phyloP scores from a whole-genome alignment of 2,329 filamentous ascomycete species.

The Alternaria gansuensis region DNA sequence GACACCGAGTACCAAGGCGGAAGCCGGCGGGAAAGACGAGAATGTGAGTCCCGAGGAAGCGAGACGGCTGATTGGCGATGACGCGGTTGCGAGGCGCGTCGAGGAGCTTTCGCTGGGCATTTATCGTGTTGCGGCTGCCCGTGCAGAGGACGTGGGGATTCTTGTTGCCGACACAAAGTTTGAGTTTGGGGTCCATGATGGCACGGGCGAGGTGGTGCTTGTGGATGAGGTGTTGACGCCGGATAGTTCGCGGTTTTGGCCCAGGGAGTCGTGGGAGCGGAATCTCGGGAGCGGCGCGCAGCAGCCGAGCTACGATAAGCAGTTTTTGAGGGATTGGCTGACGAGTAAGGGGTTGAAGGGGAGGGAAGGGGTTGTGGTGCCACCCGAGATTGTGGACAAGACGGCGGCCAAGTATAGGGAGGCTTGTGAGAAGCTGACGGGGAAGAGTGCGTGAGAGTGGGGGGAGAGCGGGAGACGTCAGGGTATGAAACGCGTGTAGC shows the following conservation, averaged over 20 bases:
- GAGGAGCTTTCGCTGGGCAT: slow-evolving; percentile 71
- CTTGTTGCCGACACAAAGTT: slow-evolving; percentile 83
- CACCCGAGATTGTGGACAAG: slow-evolving; percentile 72
- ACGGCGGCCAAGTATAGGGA: slow-evolving; percentile 79
- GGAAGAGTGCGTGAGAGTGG: slow-evolving; percentile 39
- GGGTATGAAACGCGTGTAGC: not conserved
- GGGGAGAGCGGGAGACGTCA: not conserved
- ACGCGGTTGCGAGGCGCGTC: slow-evolving; percentile 69
- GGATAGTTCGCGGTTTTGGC: slow-evolving; percentile 82
- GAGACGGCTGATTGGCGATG: slow-evolving; percentile 67
- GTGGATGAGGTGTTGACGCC: slow-evolving; percentile 89
- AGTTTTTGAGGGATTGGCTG: slow-evolving; percentile 80
- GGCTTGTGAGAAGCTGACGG: slow-evolving; percentile 75
- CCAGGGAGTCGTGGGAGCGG: slow-evolving; percentile 70
- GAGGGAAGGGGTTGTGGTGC: slow-evolving; percentile 75
- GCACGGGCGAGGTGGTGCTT: slow-evolving; percentile 71
- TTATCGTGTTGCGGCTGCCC: slow-evolving; percentile 70
- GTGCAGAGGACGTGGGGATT: slow-evolving; percentile 72
- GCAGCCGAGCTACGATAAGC: slow-evolving; percentile 88
- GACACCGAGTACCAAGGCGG: slow-evolving; percentile 87
- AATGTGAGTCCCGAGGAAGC: slow-evolving; percentile 78
- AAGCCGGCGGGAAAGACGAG: slow-evolving; percentile 79
- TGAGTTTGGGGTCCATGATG: slow-evolving; percentile 76
- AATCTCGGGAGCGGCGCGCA: slow-evolving; percentile 71
- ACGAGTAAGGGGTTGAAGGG: slow-evolving; percentile 76